Evolutionary conservation across 225 moss, liverwort and hornwort genomes (phyloP), one percentile per base, ranked within the genome.

Genomic region (Polytrichum formosum): DNA sequence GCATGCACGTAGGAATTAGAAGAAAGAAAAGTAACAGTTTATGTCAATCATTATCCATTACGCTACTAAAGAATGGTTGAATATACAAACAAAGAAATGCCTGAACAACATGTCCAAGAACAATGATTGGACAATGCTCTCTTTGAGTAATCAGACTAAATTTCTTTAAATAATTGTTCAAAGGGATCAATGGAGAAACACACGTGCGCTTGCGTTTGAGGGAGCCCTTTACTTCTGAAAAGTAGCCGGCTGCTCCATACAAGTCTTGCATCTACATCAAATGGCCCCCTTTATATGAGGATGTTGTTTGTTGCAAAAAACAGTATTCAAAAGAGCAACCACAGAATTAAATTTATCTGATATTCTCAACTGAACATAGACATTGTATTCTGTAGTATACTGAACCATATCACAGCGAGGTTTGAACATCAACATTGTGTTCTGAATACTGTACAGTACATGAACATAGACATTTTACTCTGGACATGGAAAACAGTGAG

Each of bases 201-300:
- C 31, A 91, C 91, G 77, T 74, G 74, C 92, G 88, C 84, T 90
- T 92, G 75, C 92, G 88, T 65, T 92, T 92, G 18, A 86, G 87
- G 53, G 92, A 86, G 67, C 85, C 92, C 77, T 90, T 92, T 35
- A 80, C 86, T 82, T 92, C 92, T 74, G 92, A 88, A 76, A 90
- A 92, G 68, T 84, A 92, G 67, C 92, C 92, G 18, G 85, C 88
- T 54, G 90, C 92, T 70, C 92, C 92, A 80, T 92, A 92, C 54
- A 92, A 76, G 66, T 92, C 92, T 76, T 92, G 90, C 88, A 92
- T 90, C 92, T 92, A 86, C 80, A 65, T 56, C 66, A 67, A 66
- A 76, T 65, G 26, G 28, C 6, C 54, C 58, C 54, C 4, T 2
- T 5, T 17, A 27, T 18, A 16, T 17, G 20, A 69, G 19, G 21